Evolutionary conservation across 805 yeast genomes (phyloP), one percentile per base, ranked within the genome.

Genomic region (Suhomyces emberorum): DNA sequence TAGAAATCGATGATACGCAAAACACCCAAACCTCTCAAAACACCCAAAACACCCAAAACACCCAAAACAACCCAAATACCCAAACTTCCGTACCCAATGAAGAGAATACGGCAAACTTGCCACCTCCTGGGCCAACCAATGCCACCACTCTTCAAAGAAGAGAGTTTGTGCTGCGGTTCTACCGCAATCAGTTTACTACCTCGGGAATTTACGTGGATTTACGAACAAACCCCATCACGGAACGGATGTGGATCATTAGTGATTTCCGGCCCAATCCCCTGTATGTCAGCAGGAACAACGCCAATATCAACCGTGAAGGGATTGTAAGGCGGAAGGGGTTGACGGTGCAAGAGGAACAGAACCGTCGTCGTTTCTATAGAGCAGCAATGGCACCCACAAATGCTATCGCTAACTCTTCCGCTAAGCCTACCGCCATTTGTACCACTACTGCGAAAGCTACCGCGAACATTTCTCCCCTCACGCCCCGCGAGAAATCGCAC

Each of bases 251-350:
- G 72, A 53, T 54, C 6, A 39, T 59, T 2, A 53, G 55, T 15
- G 74, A 68, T 40, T 68, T 67, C 39, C 54, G 49, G 20, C 59
- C 54, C n/a, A 59, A 59, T 35, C 54, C 54, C 4, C 23, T 35
- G 8, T 58, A 59, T 48, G 38, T 29, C 5, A 40, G 39, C 10
- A 30, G 41, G 20, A 21, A 31, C 15, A 32, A 27, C 7, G 41
- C 37, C 4, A 32, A 22, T 17, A 20, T 24, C 6, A n/a, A n/a
- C n/a, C n/a, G n/a, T n/a, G n/a, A n/a, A n/a, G n/a, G 34, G 34
- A 41, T 35, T 37, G 5, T 26, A 35, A n/a, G 41, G 31, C 19
- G 38, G 51, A 25, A 42, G 37, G 55, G 51, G 4, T 30, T 43
- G 23, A 46, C 49, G n/a, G 30, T 39, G 15, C 31, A 34, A 4